A percentile compares a stretch with the other conserved stretches of the same genome.
Evolutionary conservation across 2,329 filamentous ascomycete species (phyloP).

Genomic region (Colletotrichum sidae): DNA sequence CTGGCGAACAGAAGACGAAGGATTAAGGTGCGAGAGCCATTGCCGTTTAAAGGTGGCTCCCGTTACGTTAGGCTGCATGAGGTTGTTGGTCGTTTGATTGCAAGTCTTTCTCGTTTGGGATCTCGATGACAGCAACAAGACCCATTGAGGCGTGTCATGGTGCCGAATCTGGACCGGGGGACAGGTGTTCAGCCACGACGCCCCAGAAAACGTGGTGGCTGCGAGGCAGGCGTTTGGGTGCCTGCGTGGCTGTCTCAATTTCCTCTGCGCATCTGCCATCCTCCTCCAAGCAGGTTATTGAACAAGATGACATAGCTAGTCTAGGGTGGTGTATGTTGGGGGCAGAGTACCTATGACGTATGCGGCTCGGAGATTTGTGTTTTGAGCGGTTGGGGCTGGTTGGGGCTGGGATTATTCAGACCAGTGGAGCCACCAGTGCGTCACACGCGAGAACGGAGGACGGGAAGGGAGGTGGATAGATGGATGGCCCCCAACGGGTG

Average conservation of each 20-base stretch:
- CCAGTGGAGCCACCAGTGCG: conserved; percentile 32
- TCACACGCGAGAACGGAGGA: conserved; percentile 17
- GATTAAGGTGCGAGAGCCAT: conserved; percentile 17
- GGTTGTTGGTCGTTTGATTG: conserved; percentile 16
- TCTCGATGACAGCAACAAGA: neutral
- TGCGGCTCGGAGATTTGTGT: conserved; percentile 29
- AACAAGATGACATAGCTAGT: conserved; percentile 29
- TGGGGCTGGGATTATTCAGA: conserved; percentile 13
- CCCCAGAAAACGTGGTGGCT: conserved; percentile 27
- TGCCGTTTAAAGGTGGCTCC: conserved; percentile 6
- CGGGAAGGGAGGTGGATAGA: conserved; percentile 4
- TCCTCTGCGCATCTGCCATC: neutral
- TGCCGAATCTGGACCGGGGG: conserved; percentile 15
- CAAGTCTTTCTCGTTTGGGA: conserved; percentile 3
- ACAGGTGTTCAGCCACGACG: conserved; percentile 9
- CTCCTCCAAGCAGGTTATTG: conserved; percentile 28
- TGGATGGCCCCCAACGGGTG: conserved; percentile 1
- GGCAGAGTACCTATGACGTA: conserved; percentile 24
- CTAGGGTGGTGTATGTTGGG: neutral
- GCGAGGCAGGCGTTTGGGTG: conserved; percentile 12
- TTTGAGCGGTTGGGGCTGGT: neutral
- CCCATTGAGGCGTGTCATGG: conserved; percentile 24
- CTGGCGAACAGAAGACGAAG: conserved; percentile 9
- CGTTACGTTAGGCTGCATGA: conserved; percentile 28
- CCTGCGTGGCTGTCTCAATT: conserved; percentile 26